These are phyloP conservation scores for Anisodus tanguticus DNA, from an alignment of 257 asterid genomes.

Conservation along the genomic window DNA sequence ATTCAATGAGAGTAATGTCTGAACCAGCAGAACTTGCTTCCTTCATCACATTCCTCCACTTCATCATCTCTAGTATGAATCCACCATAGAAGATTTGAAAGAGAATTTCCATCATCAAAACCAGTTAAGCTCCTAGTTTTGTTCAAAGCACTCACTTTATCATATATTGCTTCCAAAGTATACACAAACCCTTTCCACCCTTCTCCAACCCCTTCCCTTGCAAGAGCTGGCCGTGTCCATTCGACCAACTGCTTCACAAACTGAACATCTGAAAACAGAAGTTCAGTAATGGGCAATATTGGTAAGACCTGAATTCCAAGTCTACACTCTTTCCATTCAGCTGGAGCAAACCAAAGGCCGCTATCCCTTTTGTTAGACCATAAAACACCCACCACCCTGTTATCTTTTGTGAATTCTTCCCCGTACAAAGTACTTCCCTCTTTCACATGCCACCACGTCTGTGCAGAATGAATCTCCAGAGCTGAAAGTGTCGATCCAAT, in stretches of 20 bases:
- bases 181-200: constrained; percentile 94
- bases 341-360: constrained; percentile 90
- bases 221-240: constrained; percentile 80
- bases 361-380: constrained; percentile 92
- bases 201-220: constrained; percentile 87
- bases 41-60: constrained; percentile 44
- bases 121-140: constrained; percentile 61
- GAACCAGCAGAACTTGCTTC: constrained; percentile 63
- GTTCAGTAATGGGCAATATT: constrained; percentile 72
- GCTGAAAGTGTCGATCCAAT: constrained; percentile 74
- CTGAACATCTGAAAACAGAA: constrained; percentile 62
- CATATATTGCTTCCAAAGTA: constrained; percentile 79
- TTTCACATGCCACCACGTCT: constrained; percentile 91
- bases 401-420: constrained; percentile 59
- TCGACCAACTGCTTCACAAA: constrained; percentile 67
- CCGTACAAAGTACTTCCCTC: constrained; percentile 58
- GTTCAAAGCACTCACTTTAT: constrained; percentile 54
- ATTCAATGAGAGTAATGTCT: constrained; percentile 71
- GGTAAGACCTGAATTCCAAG: constrained; percentile 89
- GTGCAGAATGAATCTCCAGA: constrained; percentile 80
- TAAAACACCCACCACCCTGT: constrained; percentile 82
- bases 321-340: constrained; percentile 78
- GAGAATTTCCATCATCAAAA: constrained; percentile 81
- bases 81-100: constrained; percentile 92
- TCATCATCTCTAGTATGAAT: constrained; percentile 64